Base-by-base conservation (phyloP, 2,329 filamentous ascomycete genomes). In the Gaeumannomyces tritici region DNA sequence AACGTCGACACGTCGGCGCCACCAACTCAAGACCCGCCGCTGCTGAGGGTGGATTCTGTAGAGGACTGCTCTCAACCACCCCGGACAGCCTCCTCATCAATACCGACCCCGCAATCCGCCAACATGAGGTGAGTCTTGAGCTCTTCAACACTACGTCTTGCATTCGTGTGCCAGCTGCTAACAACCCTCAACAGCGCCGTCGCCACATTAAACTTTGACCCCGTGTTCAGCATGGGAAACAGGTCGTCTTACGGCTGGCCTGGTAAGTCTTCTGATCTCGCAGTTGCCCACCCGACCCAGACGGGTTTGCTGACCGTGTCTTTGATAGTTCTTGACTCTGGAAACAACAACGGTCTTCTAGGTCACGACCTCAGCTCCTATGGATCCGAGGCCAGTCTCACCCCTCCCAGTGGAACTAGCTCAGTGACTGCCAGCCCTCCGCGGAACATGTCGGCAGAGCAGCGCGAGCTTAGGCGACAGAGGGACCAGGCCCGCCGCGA, bases 401-500 rank as follows among this genome's bases (percentile, higher is more conserved):
- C 80, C 27, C 79, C 82, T 47, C 79, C 79, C 28, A 77, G 73
- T 63, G 74, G 73, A 51, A 77, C 81, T 29, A 76, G 80, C 72
- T 85, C 83, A 27, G 73, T 80, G 59, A 84, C 83, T 54, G 80
- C 80, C 27, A 88, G 84, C 72, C 84, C 84, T 29, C 82, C 83
- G 7, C 78, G 80, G 65, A 73, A 74, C 57, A 76, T 86, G 69
- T 84, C 83, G 7, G 75, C 82, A 8, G 83, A 87, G 69, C 83
- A 87, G 70, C 80, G 84, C 65, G 84, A 86, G 68, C 70, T 87
- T 55, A 87, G 84, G 74, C 79, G 83, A 63, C 84, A 87, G 68
- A 78, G 80, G 64, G 84, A 87, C 66, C 82, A 81, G 67, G 81
- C 77, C 57, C 80, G 85, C 63, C 77, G 84, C 66, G 82, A 84